Evolutionary conservation across 148 eudicot species (phyloP).

Genomic region (Mesembryanthemum crystallinum): DNA sequence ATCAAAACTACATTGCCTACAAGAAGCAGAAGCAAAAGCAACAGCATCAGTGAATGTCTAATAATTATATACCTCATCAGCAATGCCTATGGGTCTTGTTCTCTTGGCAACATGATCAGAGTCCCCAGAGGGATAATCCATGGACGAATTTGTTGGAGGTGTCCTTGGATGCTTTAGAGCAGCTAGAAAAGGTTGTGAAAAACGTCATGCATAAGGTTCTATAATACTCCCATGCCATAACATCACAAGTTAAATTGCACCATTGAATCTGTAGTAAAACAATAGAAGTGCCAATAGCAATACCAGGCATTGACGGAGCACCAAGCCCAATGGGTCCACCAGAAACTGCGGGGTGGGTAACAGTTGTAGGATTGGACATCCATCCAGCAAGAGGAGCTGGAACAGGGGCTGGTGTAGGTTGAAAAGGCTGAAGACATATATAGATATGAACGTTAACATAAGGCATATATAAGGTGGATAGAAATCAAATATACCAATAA

Average conservation of each 20-base stretch:
- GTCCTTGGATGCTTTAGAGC: slow-evolving; percentile 86
- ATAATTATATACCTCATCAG: slow-evolving; percentile 58
- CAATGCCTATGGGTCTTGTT: slow-evolving; percentile 61
- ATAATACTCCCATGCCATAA: not conserved
- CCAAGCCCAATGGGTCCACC: slow-evolving; percentile 81
- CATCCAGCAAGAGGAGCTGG: slow-evolving; percentile 87
- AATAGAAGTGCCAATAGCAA: slow-evolving; percentile 1
- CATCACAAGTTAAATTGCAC: not conserved
- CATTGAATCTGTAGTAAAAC: not conserved
- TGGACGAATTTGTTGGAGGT: slow-evolving; percentile 69
- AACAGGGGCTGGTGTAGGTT: slow-evolving; percentile 59
- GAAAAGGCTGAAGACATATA: slow-evolving; percentile 63
- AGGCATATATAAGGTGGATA: slow-evolving; percentile 11
- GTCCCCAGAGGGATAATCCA: slow-evolving; percentile 78
- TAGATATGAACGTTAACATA: not conserved
- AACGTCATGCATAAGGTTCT: not conserved
- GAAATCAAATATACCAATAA: slow-evolving; percentile 14
- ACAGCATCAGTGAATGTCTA: slow-evolving; percentile 3
- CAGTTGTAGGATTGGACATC: slow-evolving; percentile 84
- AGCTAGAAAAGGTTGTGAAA: slow-evolving; percentile 41
- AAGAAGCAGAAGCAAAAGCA: not conserved
- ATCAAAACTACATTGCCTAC: not conserved
- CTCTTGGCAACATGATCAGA: slow-evolving; percentile 78
- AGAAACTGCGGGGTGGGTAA: slow-evolving; percentile 69
- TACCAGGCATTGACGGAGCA: slow-evolving; percentile 74